These are phyloP conservation scores for Chalciporus sp. DNA, from an alignment of 1,284 basidiomycete genomes.

Conservation along the genomic window DNA sequence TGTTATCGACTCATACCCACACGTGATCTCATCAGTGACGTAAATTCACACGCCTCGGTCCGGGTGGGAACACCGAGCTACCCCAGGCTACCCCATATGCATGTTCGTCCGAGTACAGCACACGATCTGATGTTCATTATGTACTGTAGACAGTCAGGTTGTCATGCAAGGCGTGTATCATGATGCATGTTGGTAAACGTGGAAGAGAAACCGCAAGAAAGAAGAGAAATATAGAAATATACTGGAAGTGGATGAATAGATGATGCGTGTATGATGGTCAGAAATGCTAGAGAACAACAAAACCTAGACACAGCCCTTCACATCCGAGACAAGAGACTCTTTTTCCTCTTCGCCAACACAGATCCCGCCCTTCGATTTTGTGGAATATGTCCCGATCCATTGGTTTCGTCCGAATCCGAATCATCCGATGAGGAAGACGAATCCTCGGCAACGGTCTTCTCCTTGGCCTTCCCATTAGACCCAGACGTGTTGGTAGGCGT, in stretches of 20 bases:
- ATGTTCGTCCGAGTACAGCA: background rate
- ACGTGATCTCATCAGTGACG: background rate
- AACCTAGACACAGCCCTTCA: background rate
- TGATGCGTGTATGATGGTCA: background rate
- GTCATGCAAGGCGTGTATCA: too few relatives aligned
- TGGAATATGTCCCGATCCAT: conserved; percentile 57
- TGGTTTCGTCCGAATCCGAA: conserved; percentile 39
- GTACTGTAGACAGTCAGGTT: too few relatives aligned
- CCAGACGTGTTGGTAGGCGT: conserved; percentile 22
- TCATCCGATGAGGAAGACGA: conserved; percentile 36
- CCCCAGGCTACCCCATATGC: too few relatives aligned
- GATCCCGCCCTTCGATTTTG: conserved; percentile 55
- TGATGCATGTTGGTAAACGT: background rate
- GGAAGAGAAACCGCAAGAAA: background rate
- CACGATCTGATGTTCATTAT: too few relatives aligned
- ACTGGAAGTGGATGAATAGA: background rate
- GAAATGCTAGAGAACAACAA: background rate
- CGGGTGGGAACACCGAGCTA: too few relatives aligned
- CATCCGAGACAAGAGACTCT: conserved; percentile 15
- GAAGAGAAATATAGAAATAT: background rate
- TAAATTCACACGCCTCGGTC: background rate
- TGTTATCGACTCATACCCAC: conserved; percentile 5
- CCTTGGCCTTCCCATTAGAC: conserved; percentile 30
- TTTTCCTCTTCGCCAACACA: conserved; percentile 30
- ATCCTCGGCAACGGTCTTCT: conserved; percentile 34